Percentiles rank a stretch among this genome's conserved stretches.
Conservation (phyloP, 768 basidiomycete species). For the Lentinula boryana region DNA sequence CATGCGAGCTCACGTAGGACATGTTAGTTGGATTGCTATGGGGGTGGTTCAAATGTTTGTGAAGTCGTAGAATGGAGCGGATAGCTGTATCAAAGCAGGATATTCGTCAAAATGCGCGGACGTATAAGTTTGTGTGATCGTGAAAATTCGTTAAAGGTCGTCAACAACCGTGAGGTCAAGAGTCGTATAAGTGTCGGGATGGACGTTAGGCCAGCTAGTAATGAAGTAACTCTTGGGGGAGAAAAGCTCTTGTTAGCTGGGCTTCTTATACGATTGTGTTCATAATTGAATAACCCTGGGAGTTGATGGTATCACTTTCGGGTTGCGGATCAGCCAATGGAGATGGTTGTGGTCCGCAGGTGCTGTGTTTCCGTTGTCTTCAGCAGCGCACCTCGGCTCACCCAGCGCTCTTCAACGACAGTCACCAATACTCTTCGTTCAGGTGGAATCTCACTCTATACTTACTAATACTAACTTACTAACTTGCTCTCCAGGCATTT, state of each 20-base stretch:
- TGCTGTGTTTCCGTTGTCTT: too few relatives aligned
- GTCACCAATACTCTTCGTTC: too few relatives aligned
- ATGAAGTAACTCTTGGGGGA: neutral
- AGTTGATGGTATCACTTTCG: too few relatives aligned
- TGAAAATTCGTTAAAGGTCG: conserved; percentile 1
- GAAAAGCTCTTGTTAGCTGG: neutral
- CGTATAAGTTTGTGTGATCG: neutral
- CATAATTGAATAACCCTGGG: neutral
- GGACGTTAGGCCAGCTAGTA: conserved; percentile 1
- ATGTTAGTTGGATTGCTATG: neutral
- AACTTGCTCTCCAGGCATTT: too few relatives aligned
- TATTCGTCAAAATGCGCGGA: neutral
- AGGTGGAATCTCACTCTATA: too few relatives aligned
- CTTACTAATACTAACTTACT: too few relatives aligned
- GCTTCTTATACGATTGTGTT: neutral
- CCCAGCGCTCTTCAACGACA: too few relatives aligned
- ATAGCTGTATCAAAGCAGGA: neutral
- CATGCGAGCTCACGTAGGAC: neutral
- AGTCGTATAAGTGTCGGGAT: neutral
- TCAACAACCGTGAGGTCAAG: conserved; percentile 1
- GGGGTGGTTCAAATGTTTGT: neutral
- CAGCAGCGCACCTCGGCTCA: too few relatives aligned
- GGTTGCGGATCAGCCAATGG: neutral
- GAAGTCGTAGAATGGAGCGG: neutral
- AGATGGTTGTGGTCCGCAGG: too few relatives aligned